Conservation (phyloP, 768 basidiomycete species). For the Sistotremastrum niveocremeum region DNA sequence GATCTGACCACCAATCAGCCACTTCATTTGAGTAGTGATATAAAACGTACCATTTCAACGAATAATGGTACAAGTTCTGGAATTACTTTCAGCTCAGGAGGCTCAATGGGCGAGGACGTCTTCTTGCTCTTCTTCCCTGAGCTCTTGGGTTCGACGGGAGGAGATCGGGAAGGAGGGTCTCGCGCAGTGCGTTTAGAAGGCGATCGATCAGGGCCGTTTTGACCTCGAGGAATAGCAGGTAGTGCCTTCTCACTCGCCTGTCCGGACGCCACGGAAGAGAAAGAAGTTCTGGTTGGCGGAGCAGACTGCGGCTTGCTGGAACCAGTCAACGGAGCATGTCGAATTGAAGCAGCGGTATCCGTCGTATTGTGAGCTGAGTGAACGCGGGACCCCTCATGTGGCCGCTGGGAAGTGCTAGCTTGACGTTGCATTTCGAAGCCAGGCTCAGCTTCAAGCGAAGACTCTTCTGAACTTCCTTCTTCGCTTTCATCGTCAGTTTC, state of each 20-base stretch:
- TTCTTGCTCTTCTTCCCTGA: slow-evolving; percentile 24
- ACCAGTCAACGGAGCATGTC: not conserved
- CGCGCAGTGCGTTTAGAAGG: slow-evolving; percentile 5
- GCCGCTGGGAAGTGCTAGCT: slow-evolving; percentile 9
- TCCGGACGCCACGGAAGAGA: not conserved
- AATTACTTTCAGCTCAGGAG: slow-evolving; percentile 67
- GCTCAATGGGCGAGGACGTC: slow-evolving; percentile 32
- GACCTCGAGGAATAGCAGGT: not conserved
- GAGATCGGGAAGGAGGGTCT: not conserved
- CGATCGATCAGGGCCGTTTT: not conserved
- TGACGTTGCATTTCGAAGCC: slow-evolving; percentile 1
- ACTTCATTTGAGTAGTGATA: too few relatives aligned
- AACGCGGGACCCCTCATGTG: slow-evolving; percentile 7
- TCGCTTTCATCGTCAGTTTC: slow-evolving; percentile 29
- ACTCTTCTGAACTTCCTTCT: slow-evolving; percentile 24
- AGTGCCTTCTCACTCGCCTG: not conserved
- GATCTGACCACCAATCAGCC: too few relatives aligned
- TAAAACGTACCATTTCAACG: slow-evolving; percentile 66
- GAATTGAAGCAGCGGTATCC: slow-evolving; percentile 2
- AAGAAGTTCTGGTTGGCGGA: not conserved
- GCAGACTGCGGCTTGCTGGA: not conserved
- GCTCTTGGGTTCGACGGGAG: slow-evolving; percentile 6
- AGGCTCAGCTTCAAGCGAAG: slow-evolving; percentile 12
- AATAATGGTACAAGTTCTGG: slow-evolving; percentile 81
- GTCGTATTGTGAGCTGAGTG: slow-evolving; percentile 2